Evolutionary conservation across 345 rosid species (phyloP), one percentile per base, ranked within the genome.

Genomic region (Lagerstroemia speciosa): DNA sequence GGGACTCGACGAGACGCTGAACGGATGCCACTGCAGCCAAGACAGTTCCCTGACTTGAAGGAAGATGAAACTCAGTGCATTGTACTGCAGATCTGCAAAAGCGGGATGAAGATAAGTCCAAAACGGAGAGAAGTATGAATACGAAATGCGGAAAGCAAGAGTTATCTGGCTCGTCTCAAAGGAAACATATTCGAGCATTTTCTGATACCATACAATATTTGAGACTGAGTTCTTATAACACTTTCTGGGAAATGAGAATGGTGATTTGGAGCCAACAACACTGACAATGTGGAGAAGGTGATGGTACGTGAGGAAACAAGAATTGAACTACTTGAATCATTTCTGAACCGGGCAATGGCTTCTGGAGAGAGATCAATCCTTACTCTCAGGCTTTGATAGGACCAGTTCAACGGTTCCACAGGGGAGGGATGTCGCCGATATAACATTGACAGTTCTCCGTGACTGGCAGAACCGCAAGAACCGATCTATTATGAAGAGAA

Each of bases 21-120:
- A 93, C 68, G 97, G 97, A 83, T 93, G 97, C 97, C 99, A 93
- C 58, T 93, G 97, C 75, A 89, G 78, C 99, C 91, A 87, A 36
- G 99, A 91, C 30, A 93, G 55, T 77, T 84, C 91, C 72, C 87
- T 80, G 66, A 91, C 80, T 84, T 87, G 98, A 71, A 93, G 83
- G 81, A 93, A 93, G 50, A 93, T 57, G 62, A 93, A 91, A 72
- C 97, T 87, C 58, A 93, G 86, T 15, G 98, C 91, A 70, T 91
- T 93, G 78, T 93, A 93, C 38, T 75, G 72, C 74, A 93, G 74
- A 82, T 77, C 97, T 91, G 67, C 65, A 69, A 31, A 52, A 27
- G 63, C 4, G 16, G 70, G n/a, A 69, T 12, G 24, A 22, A 37
- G 34, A 5, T 2, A 17, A 48, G 17, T 4, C 40, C 41, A 62